These are phyloP conservation scores for Areca catechu DNA, from an alignment of 176 grass and related monocot genomes.

Conservation along the genomic window DNA sequence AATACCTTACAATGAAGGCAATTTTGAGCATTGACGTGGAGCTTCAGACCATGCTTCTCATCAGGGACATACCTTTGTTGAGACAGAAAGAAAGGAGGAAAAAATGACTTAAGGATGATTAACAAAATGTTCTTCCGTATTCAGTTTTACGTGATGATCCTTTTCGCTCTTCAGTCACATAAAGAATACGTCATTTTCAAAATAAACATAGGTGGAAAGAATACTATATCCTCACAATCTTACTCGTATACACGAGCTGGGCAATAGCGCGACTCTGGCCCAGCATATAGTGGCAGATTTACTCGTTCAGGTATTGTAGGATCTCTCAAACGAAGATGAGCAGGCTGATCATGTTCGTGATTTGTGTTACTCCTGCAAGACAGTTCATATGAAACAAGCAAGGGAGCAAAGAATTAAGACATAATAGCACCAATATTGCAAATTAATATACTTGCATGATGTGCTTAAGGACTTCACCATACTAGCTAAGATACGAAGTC, in stretches of 20 bases:
- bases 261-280: conserved; percentile 73
- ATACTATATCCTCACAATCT: conserved; percentile 2
- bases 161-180: background rate
- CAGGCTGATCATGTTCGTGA: conserved; percentile 95
- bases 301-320: conserved; percentile 50
- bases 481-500: background rate
- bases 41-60: conserved; percentile 52
- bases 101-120: background rate
- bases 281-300: conserved; percentile 78
- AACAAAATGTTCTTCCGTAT: background rate
- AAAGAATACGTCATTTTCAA: no score
- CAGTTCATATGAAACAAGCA: conserved; percentile 11
- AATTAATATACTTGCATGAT: no score
- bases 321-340: conserved; percentile 77
- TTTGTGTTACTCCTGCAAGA: conserved; percentile 85
- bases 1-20: conserved; percentile 97
- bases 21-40: conserved; percentile 94
- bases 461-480: no score
- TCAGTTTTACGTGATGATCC: background rate
- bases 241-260: conserved; percentile 98
- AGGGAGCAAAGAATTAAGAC: background rate
- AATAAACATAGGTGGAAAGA: conserved; percentile 6
- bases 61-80: conserved; percentile 56
- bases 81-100: background rate
- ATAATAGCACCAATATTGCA: no score